phyloP scores from a whole-genome alignment of 345 rosid genomes.

The Balakata baccata region DNA sequence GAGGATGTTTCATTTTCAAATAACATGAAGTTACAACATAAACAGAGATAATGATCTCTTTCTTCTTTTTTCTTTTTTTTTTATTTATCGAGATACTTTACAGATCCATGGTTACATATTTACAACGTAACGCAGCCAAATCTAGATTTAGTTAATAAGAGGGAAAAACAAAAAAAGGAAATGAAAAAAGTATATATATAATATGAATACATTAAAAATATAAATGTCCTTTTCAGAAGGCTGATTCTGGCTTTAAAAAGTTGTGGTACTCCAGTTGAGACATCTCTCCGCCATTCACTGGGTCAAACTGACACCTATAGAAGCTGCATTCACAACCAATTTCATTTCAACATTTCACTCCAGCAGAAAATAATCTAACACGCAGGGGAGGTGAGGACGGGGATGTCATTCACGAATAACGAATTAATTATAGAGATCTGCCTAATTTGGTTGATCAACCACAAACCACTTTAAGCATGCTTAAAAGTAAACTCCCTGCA shows the following conservation, averaged over 20 bases:
- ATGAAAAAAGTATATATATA: too few relatives aligned
- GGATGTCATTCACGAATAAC: neutral
- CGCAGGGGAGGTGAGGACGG: too few relatives aligned
- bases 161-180: neutral
- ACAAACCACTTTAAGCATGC: neutral
- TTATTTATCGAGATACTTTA: neutral
- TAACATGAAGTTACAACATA: too few relatives aligned
- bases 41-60: neutral
- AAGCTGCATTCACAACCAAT: constrained; percentile 52
- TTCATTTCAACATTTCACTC: neutral
- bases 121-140: constrained; percentile 10
- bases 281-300: constrained; percentile 90
- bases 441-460: neutral
- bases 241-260: constrained; percentile 70
- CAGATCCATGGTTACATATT: constrained; percentile 13
- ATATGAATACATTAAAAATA: neutral
- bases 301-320: constrained; percentile 87
- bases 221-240: constrained; percentile 32
- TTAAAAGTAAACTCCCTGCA: neutral
- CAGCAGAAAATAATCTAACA: neutral
- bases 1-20: neutral
- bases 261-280: constrained; percentile 75
- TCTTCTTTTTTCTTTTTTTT: neutral
- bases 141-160: neutral
- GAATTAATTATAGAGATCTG: neutral